A percentile compares a stretch with the other conserved stretches of the same genome.
phyloP scores from a whole-genome alignment of 352 stramenopile species.

The Pythium pyrilobum region DNA sequence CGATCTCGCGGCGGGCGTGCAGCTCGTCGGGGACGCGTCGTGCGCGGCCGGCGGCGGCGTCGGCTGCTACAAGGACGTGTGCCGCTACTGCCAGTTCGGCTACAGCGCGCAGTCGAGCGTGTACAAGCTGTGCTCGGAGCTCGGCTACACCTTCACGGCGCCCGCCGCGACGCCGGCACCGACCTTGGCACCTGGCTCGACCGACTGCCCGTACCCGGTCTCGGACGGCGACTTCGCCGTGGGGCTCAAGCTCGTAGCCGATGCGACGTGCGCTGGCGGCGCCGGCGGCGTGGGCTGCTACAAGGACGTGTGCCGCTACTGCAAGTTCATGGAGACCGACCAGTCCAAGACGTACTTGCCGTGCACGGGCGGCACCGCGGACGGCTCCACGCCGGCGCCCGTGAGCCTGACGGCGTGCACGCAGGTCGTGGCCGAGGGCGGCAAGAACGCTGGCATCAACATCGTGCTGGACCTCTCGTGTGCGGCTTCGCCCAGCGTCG shows the following conservation, averaged over 20 bases:
- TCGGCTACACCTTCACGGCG: too few species aligned
- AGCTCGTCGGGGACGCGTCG: slow-evolving; percentile 23
- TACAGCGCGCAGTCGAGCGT: slow-evolving; percentile 13
- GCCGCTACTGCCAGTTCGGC: slow-evolving; percentile 28
- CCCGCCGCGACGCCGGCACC: too few species aligned
- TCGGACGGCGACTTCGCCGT: slow-evolving; percentile 24
- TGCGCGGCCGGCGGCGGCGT: slow-evolving; percentile 17
- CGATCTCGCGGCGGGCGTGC: slow-evolving; percentile 7
- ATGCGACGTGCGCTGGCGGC: neutral
- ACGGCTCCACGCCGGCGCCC: too few species aligned
- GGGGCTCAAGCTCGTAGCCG: slow-evolving; percentile 9
- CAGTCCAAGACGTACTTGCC: slow-evolving; percentile 5
- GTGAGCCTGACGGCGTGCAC: neutral
- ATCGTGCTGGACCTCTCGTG: slow-evolving; percentile 16
- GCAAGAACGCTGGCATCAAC: slow-evolving; percentile 13
- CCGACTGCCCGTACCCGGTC: slow-evolving; percentile 12
- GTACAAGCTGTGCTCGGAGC: slow-evolving; percentile 4
- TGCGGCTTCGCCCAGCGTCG: neutral
- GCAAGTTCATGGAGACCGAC: slow-evolving; percentile 6
- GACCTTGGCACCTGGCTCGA: slow-evolving; percentile 3
- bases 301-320: slow-evolving; percentile 11
- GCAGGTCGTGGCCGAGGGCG: slow-evolving; percentile 1
- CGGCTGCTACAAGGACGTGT: slow-evolving; percentile 24
- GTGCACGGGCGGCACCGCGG: too few species aligned
- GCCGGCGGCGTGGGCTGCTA: neutral